Base-by-base conservation (phyloP, 2,329 filamentous ascomycete species). In the Chaetoscypha palmicola region DNA sequence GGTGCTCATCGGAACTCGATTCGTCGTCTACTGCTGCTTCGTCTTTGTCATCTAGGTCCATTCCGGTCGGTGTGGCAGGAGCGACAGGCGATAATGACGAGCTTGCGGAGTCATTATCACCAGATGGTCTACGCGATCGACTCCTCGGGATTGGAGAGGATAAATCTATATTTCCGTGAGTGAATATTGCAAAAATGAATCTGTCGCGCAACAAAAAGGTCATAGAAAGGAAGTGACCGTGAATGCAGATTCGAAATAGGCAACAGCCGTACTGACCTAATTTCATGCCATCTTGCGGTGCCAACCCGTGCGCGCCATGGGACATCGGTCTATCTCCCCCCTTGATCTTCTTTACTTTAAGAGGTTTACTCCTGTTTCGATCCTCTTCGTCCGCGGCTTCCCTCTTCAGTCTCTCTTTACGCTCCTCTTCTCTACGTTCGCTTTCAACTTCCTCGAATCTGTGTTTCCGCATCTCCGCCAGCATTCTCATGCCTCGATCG, bases 271-370 rank as follows among this genome's bases (percentile, higher is more conserved):
- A 64, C 68, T 52, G 65, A 75, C 78, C 76, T 66, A 80, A 71
- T 44, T 66, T 58, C 56, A 76, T 72, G 5, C 79, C 80, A 64
- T 84, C 80, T 65, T 84, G 80, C 51, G 77, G 68, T 8, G 77
- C 72, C 21, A 82, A 46, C 41, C 74, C 76, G 65, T 83, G 80
- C 11, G 79, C 79, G 35, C 80, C 80, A 51, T 79, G 73, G 24
- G 71, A 70, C 40, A 76, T 66, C 19, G 77, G 77, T 33, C 77
- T 67, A 43, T 79, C 73, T 49, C 85, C 79, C 19, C 83, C 85
- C 66, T 88, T 89, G 62, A 85, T 81, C 69, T 86, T 89, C 72
- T 86, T 89, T 52, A 83, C 74, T 63, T 90, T 89, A 19, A 71
- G 67, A 31, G 65, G 67, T 60, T 77, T 75, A n/a, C 52, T 54